A percentile compares a stretch with the other conserved stretches of the same genome.
Evolutionary conservation across 108 stramenopile species (phyloP).

Genomic region (Mayamaea pseudoterrestris): DNA sequence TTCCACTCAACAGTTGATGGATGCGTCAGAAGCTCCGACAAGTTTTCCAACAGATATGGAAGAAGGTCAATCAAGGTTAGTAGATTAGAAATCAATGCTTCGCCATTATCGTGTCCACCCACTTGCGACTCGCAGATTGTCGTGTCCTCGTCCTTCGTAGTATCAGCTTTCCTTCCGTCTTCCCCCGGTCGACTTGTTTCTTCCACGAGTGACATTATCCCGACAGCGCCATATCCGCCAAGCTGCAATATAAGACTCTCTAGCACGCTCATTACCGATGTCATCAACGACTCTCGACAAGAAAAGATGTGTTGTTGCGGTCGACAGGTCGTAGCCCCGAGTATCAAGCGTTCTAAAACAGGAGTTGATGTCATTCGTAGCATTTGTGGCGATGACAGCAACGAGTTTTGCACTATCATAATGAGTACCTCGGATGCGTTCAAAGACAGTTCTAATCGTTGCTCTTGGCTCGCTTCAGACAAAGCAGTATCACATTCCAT

Average conservation of each 20-base stretch:
- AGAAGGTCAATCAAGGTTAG: slow-evolving; percentile 1
- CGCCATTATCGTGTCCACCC: neutral
- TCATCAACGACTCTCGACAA: slow-evolving; percentile 56
- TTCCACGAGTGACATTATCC: slow-evolving; percentile 10
- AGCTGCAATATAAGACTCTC: slow-evolving; percentile 79
- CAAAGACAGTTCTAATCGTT: slow-evolving; percentile 21
- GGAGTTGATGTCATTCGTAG: slow-evolving; percentile 44
- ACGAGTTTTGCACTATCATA: slow-evolving; percentile 74
- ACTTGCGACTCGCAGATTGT: neutral
- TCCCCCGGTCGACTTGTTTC: slow-evolving; percentile 3
- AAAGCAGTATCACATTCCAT: slow-evolving; percentile 8
- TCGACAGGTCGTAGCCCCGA: slow-evolving; percentile 17
- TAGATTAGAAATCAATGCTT: slow-evolving; percentile 7
- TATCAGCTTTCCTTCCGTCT: slow-evolving; percentile 2
- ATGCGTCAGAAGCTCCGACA: slow-evolving; percentile 6
- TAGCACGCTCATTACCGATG: slow-evolving; percentile 68
- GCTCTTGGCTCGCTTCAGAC: slow-evolving; percentile 8
- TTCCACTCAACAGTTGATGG: slow-evolving; percentile 41
- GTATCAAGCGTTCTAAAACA: slow-evolving; percentile 33
- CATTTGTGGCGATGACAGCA: slow-evolving; percentile 48
- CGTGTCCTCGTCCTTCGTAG: neutral
- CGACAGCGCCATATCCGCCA: slow-evolving; percentile 75
- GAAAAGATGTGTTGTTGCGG: slow-evolving; percentile 24
- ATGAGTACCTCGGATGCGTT: slow-evolving; percentile 77
- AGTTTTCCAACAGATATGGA: neutral